A percentile compares a stretch with the other conserved stretches of the same genome.
Evolutionary conservation across 306 rosid genomes (phyloP).

Genomic region (Echinosophora koreensis): DNA sequence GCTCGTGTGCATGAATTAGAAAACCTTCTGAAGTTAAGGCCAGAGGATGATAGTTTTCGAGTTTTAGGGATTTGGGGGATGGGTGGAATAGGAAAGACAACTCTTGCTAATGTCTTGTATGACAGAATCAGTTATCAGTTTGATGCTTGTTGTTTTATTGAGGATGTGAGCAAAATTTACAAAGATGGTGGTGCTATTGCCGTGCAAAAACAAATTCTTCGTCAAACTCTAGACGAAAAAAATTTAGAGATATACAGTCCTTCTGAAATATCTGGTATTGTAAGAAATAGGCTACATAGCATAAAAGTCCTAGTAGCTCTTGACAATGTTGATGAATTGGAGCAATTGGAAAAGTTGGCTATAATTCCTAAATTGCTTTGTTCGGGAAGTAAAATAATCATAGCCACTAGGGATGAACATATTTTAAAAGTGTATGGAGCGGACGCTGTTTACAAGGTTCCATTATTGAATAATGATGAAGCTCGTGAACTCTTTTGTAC

Average conservation of each 20-base stretch:
- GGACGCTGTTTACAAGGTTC: background rate
- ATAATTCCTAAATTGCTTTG: background rate
- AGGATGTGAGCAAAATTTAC: background rate
- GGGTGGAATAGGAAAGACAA: conserved; percentile 36
- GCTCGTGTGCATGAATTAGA: background rate
- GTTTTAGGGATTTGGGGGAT: conserved; percentile 40
- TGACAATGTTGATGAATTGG: conserved; percentile 6
- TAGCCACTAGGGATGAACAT: background rate
- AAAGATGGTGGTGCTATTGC: background rate
- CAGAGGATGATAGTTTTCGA: background rate
- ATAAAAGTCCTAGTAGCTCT: background rate
- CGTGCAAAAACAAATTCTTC: background rate
- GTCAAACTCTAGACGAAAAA: background rate
- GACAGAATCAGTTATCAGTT: conserved; percentile 20
- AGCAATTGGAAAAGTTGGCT: background rate
- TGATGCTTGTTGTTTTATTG: conserved; percentile 9
- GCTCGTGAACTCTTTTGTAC: background rate
- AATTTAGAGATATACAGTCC: background rate
- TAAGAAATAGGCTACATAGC: background rate
- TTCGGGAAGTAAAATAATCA: background rate
- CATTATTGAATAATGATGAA: background rate
- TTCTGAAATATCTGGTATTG: background rate
- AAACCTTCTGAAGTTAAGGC: background rate
- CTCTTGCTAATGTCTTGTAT: conserved; percentile 5
- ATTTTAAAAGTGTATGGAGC: background rate